These are phyloP conservation scores for Colletotrichum viniferum DNA, from an alignment of 2,329 filamentous ascomycete species.

Conservation along the genomic window DNA sequence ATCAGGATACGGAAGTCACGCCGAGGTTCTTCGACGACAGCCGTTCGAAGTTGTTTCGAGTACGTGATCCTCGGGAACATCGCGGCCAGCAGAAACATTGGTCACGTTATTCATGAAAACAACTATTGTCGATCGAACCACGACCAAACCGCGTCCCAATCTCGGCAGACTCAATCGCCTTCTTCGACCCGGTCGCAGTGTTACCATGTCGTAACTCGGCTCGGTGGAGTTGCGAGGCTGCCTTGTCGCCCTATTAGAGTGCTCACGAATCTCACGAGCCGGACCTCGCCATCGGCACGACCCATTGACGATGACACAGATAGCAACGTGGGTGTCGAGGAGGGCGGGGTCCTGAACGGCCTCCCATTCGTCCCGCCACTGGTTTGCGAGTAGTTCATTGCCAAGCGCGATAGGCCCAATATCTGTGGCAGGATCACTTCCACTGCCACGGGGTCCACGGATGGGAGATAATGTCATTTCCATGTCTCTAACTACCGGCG, in stretches of 20 bases:
- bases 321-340: neutral
- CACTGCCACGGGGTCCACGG: constrained; percentile 4
- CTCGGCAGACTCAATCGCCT: neutral
- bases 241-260: neutral
- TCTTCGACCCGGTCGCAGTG: neutral
- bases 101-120: neutral
- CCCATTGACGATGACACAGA: constrained; percentile 13
- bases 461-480: constrained; percentile 23
- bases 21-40: neutral
- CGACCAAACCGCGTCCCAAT: neutral
- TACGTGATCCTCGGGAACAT: neutral
- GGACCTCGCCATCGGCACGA: constrained; percentile 18
- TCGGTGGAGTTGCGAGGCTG: neutral
- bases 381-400: neutral
- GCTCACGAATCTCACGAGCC: constrained; percentile 8
- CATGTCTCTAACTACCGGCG: constrained; percentile 17
- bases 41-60: neutral
- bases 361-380: constrained; percentile 5
- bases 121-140: neutral
- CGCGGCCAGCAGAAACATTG: neutral
- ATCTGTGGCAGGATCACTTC: neutral
- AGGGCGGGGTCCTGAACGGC: constrained; percentile 7
- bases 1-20: constrained; percentile 1
- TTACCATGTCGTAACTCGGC: neutral
- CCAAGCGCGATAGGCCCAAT: constrained; percentile 18